A percentile compares a stretch with the other conserved stretches of the same genome.
phyloP scores from a whole-genome alignment of 768 basidiomycete species.

The Kwoniella shandongensis region DNA sequence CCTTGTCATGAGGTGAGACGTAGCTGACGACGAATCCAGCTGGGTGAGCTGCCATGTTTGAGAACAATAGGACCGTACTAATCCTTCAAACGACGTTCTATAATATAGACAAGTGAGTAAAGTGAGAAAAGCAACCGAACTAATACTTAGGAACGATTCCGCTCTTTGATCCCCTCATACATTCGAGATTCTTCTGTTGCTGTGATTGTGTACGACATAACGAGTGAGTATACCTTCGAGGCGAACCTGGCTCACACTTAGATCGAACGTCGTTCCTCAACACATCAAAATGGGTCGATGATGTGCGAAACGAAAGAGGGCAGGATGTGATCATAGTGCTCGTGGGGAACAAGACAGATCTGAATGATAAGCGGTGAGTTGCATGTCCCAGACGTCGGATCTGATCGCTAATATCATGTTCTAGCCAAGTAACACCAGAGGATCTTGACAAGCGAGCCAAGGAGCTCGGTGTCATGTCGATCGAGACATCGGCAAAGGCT shows the following conservation, averaged over 20 bases:
- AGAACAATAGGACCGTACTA: too few relatives aligned
- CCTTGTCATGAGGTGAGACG: slow-evolving; percentile 51
- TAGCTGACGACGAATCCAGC: slow-evolving; percentile 11
- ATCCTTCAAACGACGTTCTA: not conserved
- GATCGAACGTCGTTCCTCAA: slow-evolving; percentile 98
- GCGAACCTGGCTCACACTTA: slow-evolving; percentile 48
- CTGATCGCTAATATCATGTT: not conserved
- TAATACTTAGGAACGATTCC: slow-evolving; percentile 77
- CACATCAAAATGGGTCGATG: slow-evolving; percentile 99
- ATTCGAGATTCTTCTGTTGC: slow-evolving; percentile 98
- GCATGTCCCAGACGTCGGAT: not conserved
- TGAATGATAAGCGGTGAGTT: slow-evolving; percentile 93
- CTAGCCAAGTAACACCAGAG: slow-evolving; percentile 96
- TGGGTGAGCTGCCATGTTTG: slow-evolving; percentile 27
- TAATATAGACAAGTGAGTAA: slow-evolving; percentile 34
- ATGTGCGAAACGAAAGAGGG: slow-evolving; percentile 94
- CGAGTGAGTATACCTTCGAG: slow-evolving; percentile 65
- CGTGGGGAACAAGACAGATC: slow-evolving; percentile 97
- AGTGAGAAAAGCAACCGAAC: not conserved
- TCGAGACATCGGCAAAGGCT: slow-evolving; percentile 99
- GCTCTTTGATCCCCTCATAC: slow-evolving; percentile 95
- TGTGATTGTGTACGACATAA: slow-evolving; percentile 98
- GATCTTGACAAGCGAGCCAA: slow-evolving; percentile 90
- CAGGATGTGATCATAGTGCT: slow-evolving; percentile 97
- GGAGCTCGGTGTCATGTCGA: slow-evolving; percentile 92